Evolutionary conservation across 805 yeast species (phyloP).

Genomic region (Candida gorgasii): DNA sequence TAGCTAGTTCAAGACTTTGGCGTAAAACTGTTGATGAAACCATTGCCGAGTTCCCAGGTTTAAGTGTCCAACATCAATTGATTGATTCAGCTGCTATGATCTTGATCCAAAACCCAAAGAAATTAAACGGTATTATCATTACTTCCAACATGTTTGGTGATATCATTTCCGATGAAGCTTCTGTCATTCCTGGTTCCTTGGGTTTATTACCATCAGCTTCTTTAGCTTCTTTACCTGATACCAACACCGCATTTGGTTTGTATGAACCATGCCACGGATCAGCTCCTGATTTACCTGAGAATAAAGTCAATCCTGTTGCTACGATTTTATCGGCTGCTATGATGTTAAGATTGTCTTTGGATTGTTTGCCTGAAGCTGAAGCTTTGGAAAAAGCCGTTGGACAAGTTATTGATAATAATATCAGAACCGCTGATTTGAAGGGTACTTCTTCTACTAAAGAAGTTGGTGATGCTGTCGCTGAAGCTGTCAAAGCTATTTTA

Average conservation of each 20-base stretch:
- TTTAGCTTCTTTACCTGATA: constrained; percentile 93
- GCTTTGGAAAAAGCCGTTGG: constrained; percentile 29
- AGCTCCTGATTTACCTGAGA: constrained; percentile 88
- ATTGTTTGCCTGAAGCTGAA: constrained; percentile 74
- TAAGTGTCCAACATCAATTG: constrained; percentile 87
- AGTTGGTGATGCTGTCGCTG: constrained; percentile 92
- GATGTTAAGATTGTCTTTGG: constrained; percentile 92
- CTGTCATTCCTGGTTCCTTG: constrained; percentile 95
- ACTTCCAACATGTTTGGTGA: constrained; percentile 98
- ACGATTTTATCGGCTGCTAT: constrained; percentile 94
- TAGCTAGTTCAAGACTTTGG: constrained; percentile 96
- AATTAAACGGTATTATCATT: constrained; percentile 87
- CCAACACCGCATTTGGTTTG: constrained; percentile 90
- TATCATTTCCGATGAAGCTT: constrained; percentile 96
- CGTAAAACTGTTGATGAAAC: constrained; percentile 88
- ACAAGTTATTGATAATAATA: constrained; percentile 74
- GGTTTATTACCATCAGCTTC: constrained; percentile 97
- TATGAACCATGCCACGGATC: constrained; percentile 99
- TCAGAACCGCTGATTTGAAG: constrained; percentile 89
- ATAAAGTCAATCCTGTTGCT: constrained; percentile 94
- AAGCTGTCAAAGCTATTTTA: constrained; percentile 49
- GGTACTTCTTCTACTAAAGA: constrained; percentile 83
- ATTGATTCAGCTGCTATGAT: constrained; percentile 99
- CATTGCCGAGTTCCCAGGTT: constrained; percentile 86
- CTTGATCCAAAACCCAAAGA: constrained; percentile 85